These are phyloP conservation scores for Batkoa obscura DNA, from an alignment of 371 early-diverging fungal species.

Conservation along the genomic window DNA sequence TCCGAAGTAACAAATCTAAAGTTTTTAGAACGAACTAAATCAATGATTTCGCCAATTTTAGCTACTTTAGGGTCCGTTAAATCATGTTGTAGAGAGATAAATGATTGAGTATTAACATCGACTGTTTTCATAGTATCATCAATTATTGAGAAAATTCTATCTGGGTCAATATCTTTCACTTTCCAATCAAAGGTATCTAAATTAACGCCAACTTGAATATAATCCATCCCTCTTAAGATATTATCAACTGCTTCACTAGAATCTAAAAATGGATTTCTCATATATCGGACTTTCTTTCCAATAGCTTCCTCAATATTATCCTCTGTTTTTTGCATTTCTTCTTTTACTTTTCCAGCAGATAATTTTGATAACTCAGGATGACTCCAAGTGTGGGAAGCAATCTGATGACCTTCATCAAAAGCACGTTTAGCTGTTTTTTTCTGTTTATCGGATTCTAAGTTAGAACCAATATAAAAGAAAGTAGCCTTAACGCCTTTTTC, in stretches of 20 bases:
- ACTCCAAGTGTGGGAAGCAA: conserved; percentile 27
- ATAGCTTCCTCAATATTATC: neutral
- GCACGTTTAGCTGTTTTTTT: conserved; percentile 15
- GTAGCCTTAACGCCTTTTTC: conserved; percentile 29
- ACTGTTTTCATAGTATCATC: no score
- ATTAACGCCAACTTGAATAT: no score
- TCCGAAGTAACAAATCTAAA: no score
- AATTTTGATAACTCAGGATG: conserved; percentile 22
- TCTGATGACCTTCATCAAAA: conserved; percentile 23
- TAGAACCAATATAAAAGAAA: conserved; percentile 40
- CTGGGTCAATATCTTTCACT: no score
- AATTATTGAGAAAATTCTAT: no score
- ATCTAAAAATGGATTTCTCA: neutral
- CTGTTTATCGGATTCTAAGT: conserved; percentile 11
- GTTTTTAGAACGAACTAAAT: no score
- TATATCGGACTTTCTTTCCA: neutral
- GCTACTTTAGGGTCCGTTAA: no score
- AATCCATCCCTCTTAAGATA: no score
- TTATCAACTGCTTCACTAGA: neutral
- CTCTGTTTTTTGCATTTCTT: neutral
- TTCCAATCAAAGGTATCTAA: no score
- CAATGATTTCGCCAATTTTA: no score
- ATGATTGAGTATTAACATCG: no score
- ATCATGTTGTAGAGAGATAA: no score
- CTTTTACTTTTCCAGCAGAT: conserved; percentile 13